phyloP scores from a whole-genome alignment of 2,329 filamentous ascomycete genomes.

The Fusarium sp. region DNA sequence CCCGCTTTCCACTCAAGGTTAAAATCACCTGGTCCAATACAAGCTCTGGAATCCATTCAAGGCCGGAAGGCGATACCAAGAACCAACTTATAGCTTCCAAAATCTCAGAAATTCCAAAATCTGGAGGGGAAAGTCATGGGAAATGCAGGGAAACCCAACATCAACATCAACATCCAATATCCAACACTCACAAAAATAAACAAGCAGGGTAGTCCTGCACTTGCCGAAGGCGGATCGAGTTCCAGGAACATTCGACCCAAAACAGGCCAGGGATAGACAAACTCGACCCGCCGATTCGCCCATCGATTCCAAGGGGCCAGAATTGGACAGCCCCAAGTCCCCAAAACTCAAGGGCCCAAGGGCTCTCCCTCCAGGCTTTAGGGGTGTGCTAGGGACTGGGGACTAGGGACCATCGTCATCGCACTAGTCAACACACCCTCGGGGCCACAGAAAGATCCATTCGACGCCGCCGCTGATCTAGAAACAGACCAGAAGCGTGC shows the following conservation, averaged over 20 bases:
- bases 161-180: neutral
- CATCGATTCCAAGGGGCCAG: slow-evolving; percentile 36
- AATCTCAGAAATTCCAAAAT: no score
- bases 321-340: slow-evolving; percentile 16
- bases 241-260: slow-evolving; percentile 43
- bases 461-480: slow-evolving; percentile 50
- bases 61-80: neutral
- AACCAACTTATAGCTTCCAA: neutral
- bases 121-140: neutral
- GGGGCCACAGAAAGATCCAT: slow-evolving; percentile 42
- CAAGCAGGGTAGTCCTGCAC: slow-evolving; percentile 26
- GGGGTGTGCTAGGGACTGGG: neutral
- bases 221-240: slow-evolving; percentile 39
- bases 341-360: slow-evolving; percentile 9
- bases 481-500: slow-evolving; percentile 51
- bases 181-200: slow-evolving; percentile 21
- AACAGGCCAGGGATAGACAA: slow-evolving; percentile 42
- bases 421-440: slow-evolving; percentile 30
- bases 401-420: slow-evolving; percentile 37
- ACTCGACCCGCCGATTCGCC: slow-evolving; percentile 35
- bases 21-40: neutral
- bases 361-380: slow-evolving; percentile 17
- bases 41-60: neutral
- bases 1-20: neutral
- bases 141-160: slow-evolving; percentile 4